Evolutionary conservation across 1,284 basidiomycete species (phyloP), one percentile per base, ranked within the genome.

Genomic region (Apiotrichum domesticum): DNA sequence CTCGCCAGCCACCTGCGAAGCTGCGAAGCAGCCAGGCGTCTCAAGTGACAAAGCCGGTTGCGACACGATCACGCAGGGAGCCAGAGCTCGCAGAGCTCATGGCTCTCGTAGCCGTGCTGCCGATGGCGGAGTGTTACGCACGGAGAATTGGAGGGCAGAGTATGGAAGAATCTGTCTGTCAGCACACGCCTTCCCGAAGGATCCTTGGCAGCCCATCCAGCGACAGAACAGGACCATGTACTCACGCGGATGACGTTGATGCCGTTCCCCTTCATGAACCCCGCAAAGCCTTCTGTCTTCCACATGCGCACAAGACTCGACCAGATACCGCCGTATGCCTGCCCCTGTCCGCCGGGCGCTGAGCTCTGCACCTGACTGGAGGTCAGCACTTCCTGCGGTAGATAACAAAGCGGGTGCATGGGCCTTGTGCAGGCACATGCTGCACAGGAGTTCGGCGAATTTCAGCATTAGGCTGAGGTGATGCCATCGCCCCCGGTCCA

Each of bases 141-240:
- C 47, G 50, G 90, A 90, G 74, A 97, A 97, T 71, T 97, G 93
- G 14, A 97, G 88, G 29, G 90, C 88, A 62, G 86, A 88, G 70
- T 80, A 82, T 8, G 79, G 79, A 41, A 76, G 62, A 56, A 76
- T 74, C 72, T 73, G 46, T 9, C 35, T 7, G 14, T 37, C 8
- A 42, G 21, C 14, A 35, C 42, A 32, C 14, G 43, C 14, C 3
- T 33, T 5, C 35, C 1, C 11, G 4, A 2, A 29, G 33, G 29
- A 45, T 15, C 21, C 21, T 21, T 21, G 21, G 21, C 21, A 21
- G 21, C 21, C 21, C 21, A 21, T 21, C 21, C 21, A 21, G 21
- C 7, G 32, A 34, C 29, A 35, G 6, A 4, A 33, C 10, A 14
- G 10, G 14, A 21, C 35, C 8, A n/a, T 3, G 1, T 29, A 69